phyloP scores from a whole-genome alignment of 2,329 filamentous ascomycete species.

The Neofusicoccum ribis region DNA sequence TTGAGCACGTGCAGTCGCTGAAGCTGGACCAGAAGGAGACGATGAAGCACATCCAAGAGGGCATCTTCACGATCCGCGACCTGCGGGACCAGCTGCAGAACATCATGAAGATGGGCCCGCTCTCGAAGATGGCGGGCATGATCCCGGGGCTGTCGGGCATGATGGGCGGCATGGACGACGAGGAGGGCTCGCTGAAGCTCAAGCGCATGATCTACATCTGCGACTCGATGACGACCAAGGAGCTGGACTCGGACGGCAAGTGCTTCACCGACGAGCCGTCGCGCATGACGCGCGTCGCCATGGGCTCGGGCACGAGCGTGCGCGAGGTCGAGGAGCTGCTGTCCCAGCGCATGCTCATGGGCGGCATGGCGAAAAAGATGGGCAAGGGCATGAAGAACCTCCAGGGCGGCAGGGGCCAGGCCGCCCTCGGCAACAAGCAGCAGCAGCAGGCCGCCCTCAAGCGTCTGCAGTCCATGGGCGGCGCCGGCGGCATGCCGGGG shows the following conservation, averaged over 20 bases:
- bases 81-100: slow-evolving; percentile 93
- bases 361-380: slow-evolving; percentile 98
- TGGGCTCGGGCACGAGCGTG: slow-evolving; percentile 86
- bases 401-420: slow-evolving; percentile 86
- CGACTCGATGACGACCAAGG: slow-evolving; percentile 95
- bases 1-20: slow-evolving; percentile 94
- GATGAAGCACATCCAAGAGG: slow-evolving; percentile 97
- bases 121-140: slow-evolving; percentile 98
- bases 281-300: slow-evolving; percentile 87
- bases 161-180: slow-evolving; percentile 96
- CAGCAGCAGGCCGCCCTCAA: slow-evolving; percentile 98
- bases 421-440: slow-evolving; percentile 86
- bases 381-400: slow-evolving; percentile 97
- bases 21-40: slow-evolving; percentile 98
- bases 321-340: slow-evolving; percentile 92
- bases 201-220: slow-evolving; percentile 99
- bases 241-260: slow-evolving; percentile 93
- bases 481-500: slow-evolving; percentile 58
- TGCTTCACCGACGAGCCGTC: slow-evolving; percentile 90
- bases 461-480: slow-evolving; percentile 88
- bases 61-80: slow-evolving; percentile 93
- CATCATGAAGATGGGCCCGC: slow-evolving; percentile 99
- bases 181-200: slow-evolving; percentile 88
- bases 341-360: slow-evolving; percentile 99
- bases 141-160: slow-evolving; percentile 91